Conservation (phyloP, 1,284 basidiomycete genomes). For the Somion occarium region DNA sequence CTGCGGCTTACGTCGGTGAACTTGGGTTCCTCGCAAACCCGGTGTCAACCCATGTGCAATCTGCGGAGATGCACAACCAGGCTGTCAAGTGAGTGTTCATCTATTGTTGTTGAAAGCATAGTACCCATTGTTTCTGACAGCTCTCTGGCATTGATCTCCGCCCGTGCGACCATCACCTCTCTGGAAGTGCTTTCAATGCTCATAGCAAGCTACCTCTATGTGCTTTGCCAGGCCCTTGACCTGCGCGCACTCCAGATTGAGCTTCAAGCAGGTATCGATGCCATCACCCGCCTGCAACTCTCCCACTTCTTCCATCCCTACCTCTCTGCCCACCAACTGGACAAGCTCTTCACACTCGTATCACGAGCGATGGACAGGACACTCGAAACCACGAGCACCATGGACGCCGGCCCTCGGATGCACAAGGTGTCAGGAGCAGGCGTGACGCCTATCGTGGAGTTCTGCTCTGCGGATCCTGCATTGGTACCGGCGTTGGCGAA, state of each 20-base stretch:
- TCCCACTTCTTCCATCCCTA: constrained; percentile 38
- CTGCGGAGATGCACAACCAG: constrained; percentile 87
- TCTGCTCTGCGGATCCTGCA: constrained; percentile 37
- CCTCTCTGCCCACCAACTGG: constrained; percentile 30
- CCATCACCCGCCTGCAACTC: constrained; percentile 50
- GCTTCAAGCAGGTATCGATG: constrained; percentile 46
- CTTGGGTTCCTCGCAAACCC: constrained; percentile 81
- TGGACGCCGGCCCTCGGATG: constrained; percentile 68
- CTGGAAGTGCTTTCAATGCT: constrained; percentile 75
- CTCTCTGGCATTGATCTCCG: constrained; percentile 77
- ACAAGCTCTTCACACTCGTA: constrained; percentile 31
- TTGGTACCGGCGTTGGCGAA: constrained; percentile 23
- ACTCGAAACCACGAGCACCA: constrained; percentile 62
- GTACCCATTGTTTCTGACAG: constrained; percentile 31
- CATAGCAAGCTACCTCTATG: constrained; percentile 70
- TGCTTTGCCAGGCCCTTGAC: constrained; percentile 80
- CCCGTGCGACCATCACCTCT: constrained; percentile 71
- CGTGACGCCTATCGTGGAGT: constrained; percentile 57
- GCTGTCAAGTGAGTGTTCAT: constrained; percentile 65
- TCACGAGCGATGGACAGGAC: constrained; percentile 41
- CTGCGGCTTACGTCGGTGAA: constrained; percentile 77
- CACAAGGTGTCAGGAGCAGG: constrained; percentile 58
- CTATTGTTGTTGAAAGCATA: constrained; percentile 4
- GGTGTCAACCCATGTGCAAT: constrained; percentile 81
- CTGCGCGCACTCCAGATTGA: constrained; percentile 68